Evolutionary conservation across 169 alveolate species (phyloP).

Genomic region (Condylostoma magnum): DNA sequence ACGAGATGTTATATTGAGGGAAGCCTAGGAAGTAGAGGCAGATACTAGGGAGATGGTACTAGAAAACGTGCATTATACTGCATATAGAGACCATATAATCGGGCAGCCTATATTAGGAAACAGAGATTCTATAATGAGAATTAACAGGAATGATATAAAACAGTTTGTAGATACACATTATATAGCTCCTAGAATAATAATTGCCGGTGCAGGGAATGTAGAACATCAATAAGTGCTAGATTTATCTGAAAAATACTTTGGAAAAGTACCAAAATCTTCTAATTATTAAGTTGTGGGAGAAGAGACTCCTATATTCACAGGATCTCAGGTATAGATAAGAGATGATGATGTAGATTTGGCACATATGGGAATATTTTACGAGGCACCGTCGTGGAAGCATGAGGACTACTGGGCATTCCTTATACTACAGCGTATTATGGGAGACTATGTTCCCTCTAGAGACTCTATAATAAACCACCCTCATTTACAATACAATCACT

Average conservation of each 20-base stretch:
- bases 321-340: slow-evolving; percentile 81
- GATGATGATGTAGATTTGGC: slow-evolving; percentile 88
- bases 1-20: slow-evolving; percentile 91
- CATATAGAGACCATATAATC: slow-evolving; percentile 87
- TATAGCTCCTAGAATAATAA: slow-evolving; percentile 89
- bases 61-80: slow-evolving; percentile 72
- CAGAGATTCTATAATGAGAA: slow-evolving; percentile 82
- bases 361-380: slow-evolving; percentile 93
- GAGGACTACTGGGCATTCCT: slow-evolving; percentile 88
- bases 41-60: slow-evolving; percentile 92
- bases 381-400: slow-evolving; percentile 86
- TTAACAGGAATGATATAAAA: slow-evolving; percentile 82
- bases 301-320: slow-evolving; percentile 26
- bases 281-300: slow-evolving; percentile 75
- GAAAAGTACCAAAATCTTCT: slow-evolving; percentile 54
- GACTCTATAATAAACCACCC: slow-evolving; percentile 81
- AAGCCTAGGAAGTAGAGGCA: slow-evolving; percentile 92
- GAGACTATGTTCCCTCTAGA: slow-evolving; percentile 76
- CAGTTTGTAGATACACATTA: slow-evolving; percentile 89
- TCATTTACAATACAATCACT: slow-evolving; percentile 4
- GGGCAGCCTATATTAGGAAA: slow-evolving; percentile 88
- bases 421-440: slow-evolving; percentile 93
- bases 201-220: slow-evolving; percentile 92
- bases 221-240: slow-evolving; percentile 84
- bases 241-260: slow-evolving; percentile 72